Base-by-base conservation (phyloP, 768 basidiomycete species). In the Phaffia australis region DNA sequence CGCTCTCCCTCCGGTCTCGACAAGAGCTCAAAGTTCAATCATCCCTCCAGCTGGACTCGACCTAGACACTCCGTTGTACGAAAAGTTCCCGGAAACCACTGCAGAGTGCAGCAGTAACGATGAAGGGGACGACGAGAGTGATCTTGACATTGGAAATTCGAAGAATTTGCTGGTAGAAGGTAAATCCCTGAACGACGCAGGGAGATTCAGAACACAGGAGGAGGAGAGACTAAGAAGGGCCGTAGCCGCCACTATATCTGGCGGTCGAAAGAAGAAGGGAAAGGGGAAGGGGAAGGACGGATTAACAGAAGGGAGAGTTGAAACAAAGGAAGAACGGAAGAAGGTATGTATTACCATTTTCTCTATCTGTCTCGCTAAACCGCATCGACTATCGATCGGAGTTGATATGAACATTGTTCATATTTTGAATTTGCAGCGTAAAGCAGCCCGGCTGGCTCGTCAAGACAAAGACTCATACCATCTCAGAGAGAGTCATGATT, bases 381-480 rank as follows among this genome's bases (percentile, higher is more conserved):
- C 30, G 21, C 4, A 46, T 23, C 35, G 42, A 47, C 35, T 46
- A 11, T 46, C 58, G 19, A 21, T 60, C 29, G 21, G 68, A 64
- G 27, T 72, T 27, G 35, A 54, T 32, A 83, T 83, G 0, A 79
- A 1, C 85, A 87, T 35, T 60, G 46, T 23, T 29, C 29, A 42
- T 66, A 60, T 56, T 42, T 56, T 14, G 47, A 32, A 42, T 14
- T 64, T 35, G 47, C 71, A 95, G 91, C 81, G 83, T 55, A 85
- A 84, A 71, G 85, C 83, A 30, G 89, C 87, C 71, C 81, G 89
- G 35, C 77, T 85, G 57, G 90, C 86, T 59, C 83, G 85, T 67
- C 79, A 85, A 69, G 83, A 83, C 50, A 88, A 90, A 69, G 91
- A 98, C 73, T 92, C 93, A 4, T 95, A 91, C 77, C 93, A 95